phyloP scores from a whole-genome alignment of 306 rosid species.

The Pterocarpus macrocarpus region DNA sequence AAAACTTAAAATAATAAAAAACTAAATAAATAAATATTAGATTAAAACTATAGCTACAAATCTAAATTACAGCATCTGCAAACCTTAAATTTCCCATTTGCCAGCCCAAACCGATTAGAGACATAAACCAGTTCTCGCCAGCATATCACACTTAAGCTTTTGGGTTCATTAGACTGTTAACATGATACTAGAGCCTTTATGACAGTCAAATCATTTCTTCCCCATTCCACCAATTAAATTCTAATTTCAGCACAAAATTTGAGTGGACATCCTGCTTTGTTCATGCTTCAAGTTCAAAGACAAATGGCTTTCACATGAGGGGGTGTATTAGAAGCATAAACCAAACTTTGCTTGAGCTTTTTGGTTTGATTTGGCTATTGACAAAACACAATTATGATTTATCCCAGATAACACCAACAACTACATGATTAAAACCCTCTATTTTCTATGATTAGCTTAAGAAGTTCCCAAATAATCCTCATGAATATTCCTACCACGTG shows the following conservation, averaged over 20 bases:
- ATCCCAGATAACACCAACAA: slow-evolving; percentile 10
- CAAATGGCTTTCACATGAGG: neutral
- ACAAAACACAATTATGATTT: neutral
- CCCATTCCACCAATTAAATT: neutral
- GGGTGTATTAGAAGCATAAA: neutral
- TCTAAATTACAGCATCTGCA: neutral
- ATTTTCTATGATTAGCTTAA: slow-evolving; percentile 30
- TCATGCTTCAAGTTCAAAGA: no score
- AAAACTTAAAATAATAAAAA: neutral
- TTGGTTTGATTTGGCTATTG: neutral
- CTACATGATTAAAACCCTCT: neutral
- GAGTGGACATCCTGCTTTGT: no score
- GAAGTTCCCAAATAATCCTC: slow-evolving; percentile 14
- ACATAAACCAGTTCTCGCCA: neutral
- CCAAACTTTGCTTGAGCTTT: slow-evolving; percentile 5
- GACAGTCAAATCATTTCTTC: neutral
- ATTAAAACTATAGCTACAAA: neutral
- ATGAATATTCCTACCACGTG: slow-evolving; percentile 2
- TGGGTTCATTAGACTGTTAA: neutral
- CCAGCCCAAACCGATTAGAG: neutral
- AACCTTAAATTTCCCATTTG: no score
- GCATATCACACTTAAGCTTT: neutral
- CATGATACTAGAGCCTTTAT: neutral
- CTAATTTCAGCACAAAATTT: neutral
- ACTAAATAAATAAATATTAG: neutral